Evolutionary conservation across 208 protist species (phyloP), one percentile per base, ranked within the genome.

Genomic region (Trypanosoma rangeli): DNA sequence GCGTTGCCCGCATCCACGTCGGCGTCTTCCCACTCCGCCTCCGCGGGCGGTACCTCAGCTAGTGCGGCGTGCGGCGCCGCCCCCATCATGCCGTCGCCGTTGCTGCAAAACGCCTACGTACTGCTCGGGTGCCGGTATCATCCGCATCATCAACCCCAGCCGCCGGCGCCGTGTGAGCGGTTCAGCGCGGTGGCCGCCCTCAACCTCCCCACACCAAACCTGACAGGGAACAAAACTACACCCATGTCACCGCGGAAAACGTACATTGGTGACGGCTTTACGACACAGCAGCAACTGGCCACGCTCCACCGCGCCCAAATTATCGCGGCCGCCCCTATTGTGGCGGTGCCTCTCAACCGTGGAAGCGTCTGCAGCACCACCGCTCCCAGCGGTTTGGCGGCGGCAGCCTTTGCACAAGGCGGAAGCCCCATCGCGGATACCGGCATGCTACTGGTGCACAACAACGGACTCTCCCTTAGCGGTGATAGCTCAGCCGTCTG

Each of bases 91-190:
- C 31, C 70, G 20, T 22, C 44, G 5, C 5, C 26, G 16, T 20
- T 63, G 15, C 37, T 64, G 31, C 70, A 68, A 39, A 48, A 58
- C n/a, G 35, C 48, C 24, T 75, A 69, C 60, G 63, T 75, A 3
- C 29, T 75, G 15, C 70, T 75, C 1, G 70, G 70, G 7, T 75
- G 70, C 55, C 63, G 70, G 9, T 52, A 58, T 42, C 44, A 59
- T 3, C 33, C 12, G 22, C 46, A 37, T 29, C 5, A 62, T 26
- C 8, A 24, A 4, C 35, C 37, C 4, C n/a, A 7, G 29, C 33
- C 24, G 9, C 57, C 26, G 9, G 20, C 5, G 35, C 4, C 5
- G 61, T 13, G 55, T 29, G 26, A 31, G 33, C 13, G 8, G 16
- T n/a, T 3, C 46, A 50, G 8, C 7, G 46, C 46, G 20, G 22